Conservation (phyloP, 1,284 basidiomycete genomes). For the Cystobasidium pallidum region DNA sequence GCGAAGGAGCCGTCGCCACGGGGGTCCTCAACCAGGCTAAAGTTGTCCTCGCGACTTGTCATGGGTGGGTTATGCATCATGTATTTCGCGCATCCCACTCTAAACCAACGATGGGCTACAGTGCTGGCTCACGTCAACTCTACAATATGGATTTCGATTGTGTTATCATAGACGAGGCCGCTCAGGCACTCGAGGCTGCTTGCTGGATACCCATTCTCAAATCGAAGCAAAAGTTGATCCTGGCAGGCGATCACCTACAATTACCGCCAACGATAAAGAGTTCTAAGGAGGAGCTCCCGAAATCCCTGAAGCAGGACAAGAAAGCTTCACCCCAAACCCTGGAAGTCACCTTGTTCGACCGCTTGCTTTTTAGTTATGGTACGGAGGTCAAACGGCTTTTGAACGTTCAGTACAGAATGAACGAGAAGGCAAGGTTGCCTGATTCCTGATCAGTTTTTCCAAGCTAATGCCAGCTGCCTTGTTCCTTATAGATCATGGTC, state of each 20-base stretch:
- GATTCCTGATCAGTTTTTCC: too few species aligned
- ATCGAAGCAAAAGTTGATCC: slow-evolving; percentile 74
- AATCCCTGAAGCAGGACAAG: slow-evolving; percentile 35
- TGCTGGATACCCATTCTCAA: slow-evolving; percentile 96
- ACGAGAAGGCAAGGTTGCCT: slow-evolving; percentile 46
- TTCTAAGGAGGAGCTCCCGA: slow-evolving; percentile 24
- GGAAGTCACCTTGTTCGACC: slow-evolving; percentile 87
- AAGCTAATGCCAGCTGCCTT: too few species aligned
- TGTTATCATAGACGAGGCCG: slow-evolving; percentile 93
- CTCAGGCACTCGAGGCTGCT: slow-evolving; percentile 92
- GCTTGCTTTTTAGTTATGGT: slow-evolving; percentile 85
- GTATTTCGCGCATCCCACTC: not conserved
- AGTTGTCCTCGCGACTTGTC: slow-evolving; percentile 88
- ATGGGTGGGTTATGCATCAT: slow-evolving; percentile 61
- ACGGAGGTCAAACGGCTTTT: slow-evolving; percentile 81
- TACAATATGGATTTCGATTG: slow-evolving; percentile 80
- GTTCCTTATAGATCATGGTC: slow-evolving; percentile 66
- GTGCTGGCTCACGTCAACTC: slow-evolving; percentile 75
- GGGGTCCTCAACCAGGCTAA: slow-evolving; percentile 77
- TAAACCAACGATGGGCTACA: not conserved
- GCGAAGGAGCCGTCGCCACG: slow-evolving; percentile 79
- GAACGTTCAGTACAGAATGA: slow-evolving; percentile 62
- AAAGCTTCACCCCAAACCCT: slow-evolving; percentile 57
- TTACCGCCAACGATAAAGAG: slow-evolving; percentile 90
- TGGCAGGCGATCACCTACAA: slow-evolving; percentile 62